A percentile compares a stretch with the other conserved stretches of the same genome.
Conservation (phyloP, 352 stramenopile genomes). For the Globisporangium radiosum region DNA sequence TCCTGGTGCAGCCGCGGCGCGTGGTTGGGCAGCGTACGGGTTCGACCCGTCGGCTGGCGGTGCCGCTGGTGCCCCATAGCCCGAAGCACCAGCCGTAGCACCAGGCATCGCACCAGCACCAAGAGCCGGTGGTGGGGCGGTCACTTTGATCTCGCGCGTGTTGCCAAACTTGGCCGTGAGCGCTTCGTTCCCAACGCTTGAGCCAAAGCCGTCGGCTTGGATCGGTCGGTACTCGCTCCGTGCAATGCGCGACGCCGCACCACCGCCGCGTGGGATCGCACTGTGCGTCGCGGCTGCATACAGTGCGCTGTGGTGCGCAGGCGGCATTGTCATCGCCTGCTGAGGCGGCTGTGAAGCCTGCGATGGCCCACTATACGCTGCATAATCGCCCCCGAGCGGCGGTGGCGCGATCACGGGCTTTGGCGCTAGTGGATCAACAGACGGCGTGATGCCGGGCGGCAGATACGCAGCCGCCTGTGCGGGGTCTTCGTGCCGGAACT, state of each 20-base stretch:
- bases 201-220: constrained; percentile 84
- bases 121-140: constrained; percentile 52
- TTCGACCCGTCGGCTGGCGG: constrained; percentile 29
- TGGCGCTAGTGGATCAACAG: constrained; percentile 54
- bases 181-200: constrained; percentile 83
- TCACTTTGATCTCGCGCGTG: constrained; percentile 72
- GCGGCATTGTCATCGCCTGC: constrained; percentile 13
- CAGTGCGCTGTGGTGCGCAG: constrained; percentile 38
- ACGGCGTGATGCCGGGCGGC: constrained; percentile 72
- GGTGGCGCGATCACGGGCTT: constrained; percentile 59
- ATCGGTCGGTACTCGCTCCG: constrained; percentile 78
- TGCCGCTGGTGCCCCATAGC: constrained; percentile 4
- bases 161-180: constrained; percentile 89
- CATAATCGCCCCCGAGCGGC: constrained; percentile 52
- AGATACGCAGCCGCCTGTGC: constrained; percentile 46
- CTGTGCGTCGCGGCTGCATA: constrained; percentile 78
- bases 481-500: constrained; percentile 85
- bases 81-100: constrained; percentile 3
- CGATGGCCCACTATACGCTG: background rate
- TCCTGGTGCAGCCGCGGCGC: constrained; percentile 13
- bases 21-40: constrained; percentile 47
- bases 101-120: constrained; percentile 5
- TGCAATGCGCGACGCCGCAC: constrained; percentile 38
- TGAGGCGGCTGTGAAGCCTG: constrained; percentile 12
- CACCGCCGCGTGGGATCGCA: constrained; percentile 58